These are phyloP conservation scores for Hysterium pulicare DNA, from an alignment of 2,329 filamentous ascomycete species.

Conservation along the genomic window DNA sequence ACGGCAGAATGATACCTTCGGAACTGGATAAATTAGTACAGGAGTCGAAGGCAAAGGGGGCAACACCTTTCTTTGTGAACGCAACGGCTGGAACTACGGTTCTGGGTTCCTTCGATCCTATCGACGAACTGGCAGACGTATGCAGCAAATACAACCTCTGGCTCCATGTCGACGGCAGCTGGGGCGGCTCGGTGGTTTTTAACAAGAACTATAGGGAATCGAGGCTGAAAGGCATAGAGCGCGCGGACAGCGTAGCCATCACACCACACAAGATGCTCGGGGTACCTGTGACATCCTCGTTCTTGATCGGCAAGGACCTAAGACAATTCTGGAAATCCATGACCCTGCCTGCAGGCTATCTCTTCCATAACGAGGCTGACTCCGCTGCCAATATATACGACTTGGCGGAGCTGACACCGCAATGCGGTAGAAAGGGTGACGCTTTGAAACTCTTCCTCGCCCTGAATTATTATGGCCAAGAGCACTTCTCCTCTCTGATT, in stretches of 20 bases:
- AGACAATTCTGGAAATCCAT: slow-evolving; percentile 77
- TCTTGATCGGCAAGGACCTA: slow-evolving; percentile 76
- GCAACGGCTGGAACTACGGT: slow-evolving; percentile 95
- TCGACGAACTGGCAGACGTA: slow-evolving; percentile 65
- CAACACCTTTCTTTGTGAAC: slow-evolving; percentile 91
- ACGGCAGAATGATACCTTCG: slow-evolving; percentile 67
- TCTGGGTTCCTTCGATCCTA: slow-evolving; percentile 81
- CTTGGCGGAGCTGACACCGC: slow-evolving; percentile 85
- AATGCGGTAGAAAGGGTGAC: slow-evolving; percentile 86
- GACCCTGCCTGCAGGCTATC: slow-evolving; percentile 79
- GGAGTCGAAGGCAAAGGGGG: slow-evolving; percentile 61
- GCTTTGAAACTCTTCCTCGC: slow-evolving; percentile 80
- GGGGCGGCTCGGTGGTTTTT: slow-evolving; percentile 84
- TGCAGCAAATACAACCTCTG: slow-evolving; percentile 73
- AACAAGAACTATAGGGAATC: slow-evolving; percentile 48
- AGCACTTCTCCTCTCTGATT: slow-evolving; percentile 62
- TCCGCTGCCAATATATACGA: slow-evolving; percentile 66
- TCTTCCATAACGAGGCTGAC: slow-evolving; percentile 43
- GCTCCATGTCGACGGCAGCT: slow-evolving; percentile 90
- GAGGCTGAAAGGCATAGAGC: slow-evolving; percentile 67
- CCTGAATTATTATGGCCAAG: slow-evolving; percentile 83
- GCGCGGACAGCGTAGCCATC: slow-evolving; percentile 78
- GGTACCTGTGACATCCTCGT: slow-evolving; percentile 85
- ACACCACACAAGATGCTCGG: slow-evolving; percentile 99
- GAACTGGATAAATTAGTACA: slow-evolving; percentile 63